Evolutionary conservation across 2,329 filamentous ascomycete species (phyloP), one percentile per base, ranked within the genome.

Genomic region (Claviceps pusilla): DNA sequence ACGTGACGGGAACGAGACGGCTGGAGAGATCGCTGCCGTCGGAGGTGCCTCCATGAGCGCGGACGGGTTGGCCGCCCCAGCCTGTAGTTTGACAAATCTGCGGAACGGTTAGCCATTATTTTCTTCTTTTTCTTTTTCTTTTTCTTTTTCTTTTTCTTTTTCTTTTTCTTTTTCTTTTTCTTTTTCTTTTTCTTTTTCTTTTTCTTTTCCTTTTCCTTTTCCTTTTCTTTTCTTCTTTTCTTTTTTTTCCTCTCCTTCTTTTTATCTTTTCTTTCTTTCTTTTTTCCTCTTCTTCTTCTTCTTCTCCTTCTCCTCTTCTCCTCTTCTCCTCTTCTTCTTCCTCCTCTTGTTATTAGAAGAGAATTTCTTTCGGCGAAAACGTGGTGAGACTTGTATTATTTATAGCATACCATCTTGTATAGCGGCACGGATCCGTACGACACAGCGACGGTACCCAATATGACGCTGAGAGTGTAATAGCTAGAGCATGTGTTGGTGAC

Each of bases 41-140:
- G 53, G 65, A 66, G 50, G 70, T 69, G 52, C 72, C 71, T 51
- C 72, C 71, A 71, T 88, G 84, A 48, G 89, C 89, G 66, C 89
- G 88, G 59, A 96, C 80, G 37, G 91, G 91, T 67, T 95, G 89
- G 45, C 91, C 91, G 62, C 89, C 89, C 89, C 89, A 97, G 63
- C 91, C 87, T 12, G 85, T 90, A 16, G 86, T 87, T 72, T 86
- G 82, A 71, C 87, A 91, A 65, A 91, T 89, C 82, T 63, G 19
- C 3, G 28, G 6, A 41, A 7, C 12, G 4, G 10, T 52, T 19
- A 52, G 35, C 3, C 19, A n/a, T 4, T 7, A 7, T 3, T 11
- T 19, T 24, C 33, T 43, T 12, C 11, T 19, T 33, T 12, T 33
- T 35, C 16, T 19, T 19, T 4, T 48, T n/a, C 9, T 7, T 24